phyloP scores from a whole-genome alignment of 2,329 filamentous ascomycete genomes.

The Mycocentrospora acerina region DNA sequence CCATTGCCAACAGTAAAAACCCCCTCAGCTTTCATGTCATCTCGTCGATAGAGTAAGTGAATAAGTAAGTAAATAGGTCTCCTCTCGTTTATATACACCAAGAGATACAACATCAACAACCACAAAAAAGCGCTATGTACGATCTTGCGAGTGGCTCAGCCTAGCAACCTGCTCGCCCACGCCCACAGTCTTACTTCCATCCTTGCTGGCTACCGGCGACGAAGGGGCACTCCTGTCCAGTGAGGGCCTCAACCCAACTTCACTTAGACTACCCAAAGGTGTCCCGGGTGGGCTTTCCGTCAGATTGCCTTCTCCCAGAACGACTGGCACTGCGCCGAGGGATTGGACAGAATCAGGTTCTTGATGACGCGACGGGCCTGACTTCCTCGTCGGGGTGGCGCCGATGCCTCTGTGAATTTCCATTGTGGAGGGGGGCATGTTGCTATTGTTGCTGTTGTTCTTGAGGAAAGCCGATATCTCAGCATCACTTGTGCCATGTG shows the following conservation, averaged over 20 bases:
- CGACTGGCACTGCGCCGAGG: constrained; percentile 15
- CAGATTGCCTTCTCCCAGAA: constrained; percentile 15
- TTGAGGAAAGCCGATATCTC: constrained; percentile 44
- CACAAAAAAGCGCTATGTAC: not conserved
- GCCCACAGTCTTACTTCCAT: constrained; percentile 26
- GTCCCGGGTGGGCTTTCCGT: constrained; percentile 20
- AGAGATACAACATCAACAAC: too few relatives aligned
- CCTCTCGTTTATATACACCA: too few relatives aligned
- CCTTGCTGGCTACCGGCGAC: constrained; percentile 14
- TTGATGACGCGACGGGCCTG: constrained; percentile 10
- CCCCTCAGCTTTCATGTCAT: too few relatives aligned
- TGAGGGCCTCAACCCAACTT: constrained; percentile 34
- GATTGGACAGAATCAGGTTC: constrained; percentile 36
- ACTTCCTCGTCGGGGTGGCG: constrained; percentile 17
- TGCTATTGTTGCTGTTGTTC: constrained; percentile 4
- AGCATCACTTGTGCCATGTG: constrained; percentile 39
- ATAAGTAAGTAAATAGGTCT: too few relatives aligned
- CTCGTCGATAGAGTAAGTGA: too few relatives aligned
- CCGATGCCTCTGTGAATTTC: constrained; percentile 46
- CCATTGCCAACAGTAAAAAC: too few relatives aligned
- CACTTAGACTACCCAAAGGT: constrained; percentile 26
- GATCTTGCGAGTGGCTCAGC: constrained; percentile 15
- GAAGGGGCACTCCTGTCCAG: constrained; percentile 27
- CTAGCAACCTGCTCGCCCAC: constrained; percentile 38
- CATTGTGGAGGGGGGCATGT: constrained; percentile 20